Conservation (phyloP, 345 rosid species). For the Pistacia atlantica region DNA sequence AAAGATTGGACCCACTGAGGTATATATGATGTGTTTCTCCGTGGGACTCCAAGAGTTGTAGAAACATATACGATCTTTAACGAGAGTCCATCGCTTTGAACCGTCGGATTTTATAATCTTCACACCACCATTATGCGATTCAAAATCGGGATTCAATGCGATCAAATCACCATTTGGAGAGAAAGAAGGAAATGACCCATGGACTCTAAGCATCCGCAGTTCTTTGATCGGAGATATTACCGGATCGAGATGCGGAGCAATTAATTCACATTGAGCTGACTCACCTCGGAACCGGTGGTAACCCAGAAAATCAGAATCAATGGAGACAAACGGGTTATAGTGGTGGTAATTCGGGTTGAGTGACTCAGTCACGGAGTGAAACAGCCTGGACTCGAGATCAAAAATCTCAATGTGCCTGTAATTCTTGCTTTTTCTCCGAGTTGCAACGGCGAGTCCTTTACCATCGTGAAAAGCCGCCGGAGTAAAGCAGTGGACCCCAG, state of each 20-base stretch:
- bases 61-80: constrained; percentile 67
- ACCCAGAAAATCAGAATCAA: constrained; percentile 50
- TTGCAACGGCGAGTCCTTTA: constrained; percentile 66
- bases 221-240: constrained; percentile 58
- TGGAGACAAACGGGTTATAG: constrained; percentile 78
- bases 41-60: constrained; percentile 84
- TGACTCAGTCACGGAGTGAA: constrained; percentile 51
- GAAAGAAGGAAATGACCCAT: constrained; percentile 70
- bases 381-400: constrained; percentile 43
- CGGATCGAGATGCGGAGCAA: constrained; percentile 63
- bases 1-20: constrained; percentile 82
- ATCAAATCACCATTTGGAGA: constrained; percentile 64
- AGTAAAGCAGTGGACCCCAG: constrained; percentile 90
- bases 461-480: constrained; percentile 74
- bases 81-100: constrained; percentile 71
- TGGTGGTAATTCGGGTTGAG: constrained; percentile 72
- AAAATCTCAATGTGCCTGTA: constrained; percentile 76
- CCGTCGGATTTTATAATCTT: constrained; percentile 68
- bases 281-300: constrained; percentile 88
- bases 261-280: constrained; percentile 46
- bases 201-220: constrained; percentile 58
- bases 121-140: constrained; percentile 39
- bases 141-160: constrained; percentile 56
- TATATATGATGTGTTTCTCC: constrained; percentile 66
- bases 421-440: constrained; percentile 48